Evolutionary conservation across 352 stramenopile species (phyloP).

Genomic region (Phytophthora ohioensis): DNA sequence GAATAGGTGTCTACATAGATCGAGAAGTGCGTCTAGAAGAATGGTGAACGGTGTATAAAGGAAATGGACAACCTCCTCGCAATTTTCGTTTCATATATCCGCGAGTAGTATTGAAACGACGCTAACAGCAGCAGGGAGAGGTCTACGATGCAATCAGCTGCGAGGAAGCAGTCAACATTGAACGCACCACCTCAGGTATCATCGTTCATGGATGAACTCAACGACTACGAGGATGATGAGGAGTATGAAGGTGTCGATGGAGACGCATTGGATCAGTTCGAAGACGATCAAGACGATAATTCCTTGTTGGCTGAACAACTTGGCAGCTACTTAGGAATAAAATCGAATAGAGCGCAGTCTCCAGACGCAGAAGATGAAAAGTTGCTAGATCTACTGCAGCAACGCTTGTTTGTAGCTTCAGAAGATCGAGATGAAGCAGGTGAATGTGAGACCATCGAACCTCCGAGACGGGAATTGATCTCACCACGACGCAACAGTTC

Average conservation of each 20-base stretch:
- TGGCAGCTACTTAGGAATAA: constrained; percentile 12
- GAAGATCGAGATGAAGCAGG: not conserved
- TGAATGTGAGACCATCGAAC: not conserved
- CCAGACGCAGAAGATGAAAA: constrained; percentile 20
- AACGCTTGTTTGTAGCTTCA: constrained; percentile 10
- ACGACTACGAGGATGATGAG: constrained; percentile 41
- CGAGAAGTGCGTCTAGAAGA: constrained; percentile 13
- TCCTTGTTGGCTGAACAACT: constrained; percentile 27
- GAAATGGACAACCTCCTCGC: constrained; percentile 13
- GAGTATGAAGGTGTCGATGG: constrained; percentile 31
- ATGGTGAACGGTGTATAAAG: constrained; percentile 24
- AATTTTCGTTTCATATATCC: constrained; percentile 21
- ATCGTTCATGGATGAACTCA: constrained; percentile 16
- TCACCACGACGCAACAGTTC: constrained; percentile 16
- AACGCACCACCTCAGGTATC: constrained; percentile 22
- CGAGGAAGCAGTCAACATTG: constrained; percentile 35
- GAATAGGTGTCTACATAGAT: constrained; percentile 15
- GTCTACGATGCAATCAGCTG: constrained; percentile 5
- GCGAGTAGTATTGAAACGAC: constrained; percentile 27
- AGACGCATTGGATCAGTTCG: constrained; percentile 12
- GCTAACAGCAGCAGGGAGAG: not conserved
- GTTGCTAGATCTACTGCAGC: constrained; percentile 29
- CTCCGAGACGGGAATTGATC: not conserved
- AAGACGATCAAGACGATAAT: constrained; percentile 14
- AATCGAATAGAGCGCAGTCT: constrained; percentile 1